These are phyloP conservation scores for Solanum chilense DNA, from an alignment of 257 asterid species.

Conservation along the genomic window DNA sequence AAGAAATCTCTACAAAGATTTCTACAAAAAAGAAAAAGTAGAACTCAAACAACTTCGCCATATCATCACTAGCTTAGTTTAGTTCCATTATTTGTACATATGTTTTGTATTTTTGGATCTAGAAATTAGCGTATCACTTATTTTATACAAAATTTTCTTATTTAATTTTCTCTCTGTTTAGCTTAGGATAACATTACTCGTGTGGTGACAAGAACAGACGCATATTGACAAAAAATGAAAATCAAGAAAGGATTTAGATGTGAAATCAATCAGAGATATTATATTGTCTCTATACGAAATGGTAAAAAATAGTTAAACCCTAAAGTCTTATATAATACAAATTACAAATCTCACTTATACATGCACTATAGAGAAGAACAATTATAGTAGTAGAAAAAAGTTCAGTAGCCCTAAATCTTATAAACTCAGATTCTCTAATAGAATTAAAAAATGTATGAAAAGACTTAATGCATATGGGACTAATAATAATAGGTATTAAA, in stretches of 20 bases:
- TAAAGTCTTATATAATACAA: no score
- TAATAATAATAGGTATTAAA: no score
- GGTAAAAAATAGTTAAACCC: not conserved
- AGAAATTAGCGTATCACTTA: not conserved
- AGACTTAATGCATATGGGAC: no score
- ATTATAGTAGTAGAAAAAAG: no score
- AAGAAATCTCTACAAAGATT: constrained; percentile 20
- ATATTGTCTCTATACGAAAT: not conserved
- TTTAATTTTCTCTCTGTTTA: not conserved
- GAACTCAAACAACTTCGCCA: constrained; percentile 10
- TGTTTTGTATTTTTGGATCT: not conserved
- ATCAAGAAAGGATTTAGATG: not conserved
- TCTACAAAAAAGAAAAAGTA: constrained; percentile 18
- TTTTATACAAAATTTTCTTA: not conserved
- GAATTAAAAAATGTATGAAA: no score
- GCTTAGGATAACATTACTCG: not conserved
- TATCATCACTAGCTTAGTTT: constrained; percentile 3
- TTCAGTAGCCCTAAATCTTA: no score
- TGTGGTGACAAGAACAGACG: no score
- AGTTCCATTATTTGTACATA: not conserved
- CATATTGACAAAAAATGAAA: not conserved
- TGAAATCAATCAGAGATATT: not conserved
- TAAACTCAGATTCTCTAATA: no score
- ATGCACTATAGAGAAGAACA: no score
- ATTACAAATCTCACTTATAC: no score